Evolutionary conservation across 2,329 filamentous ascomycete species (phyloP).

Genomic region (Aspergillus awamori): DNA sequence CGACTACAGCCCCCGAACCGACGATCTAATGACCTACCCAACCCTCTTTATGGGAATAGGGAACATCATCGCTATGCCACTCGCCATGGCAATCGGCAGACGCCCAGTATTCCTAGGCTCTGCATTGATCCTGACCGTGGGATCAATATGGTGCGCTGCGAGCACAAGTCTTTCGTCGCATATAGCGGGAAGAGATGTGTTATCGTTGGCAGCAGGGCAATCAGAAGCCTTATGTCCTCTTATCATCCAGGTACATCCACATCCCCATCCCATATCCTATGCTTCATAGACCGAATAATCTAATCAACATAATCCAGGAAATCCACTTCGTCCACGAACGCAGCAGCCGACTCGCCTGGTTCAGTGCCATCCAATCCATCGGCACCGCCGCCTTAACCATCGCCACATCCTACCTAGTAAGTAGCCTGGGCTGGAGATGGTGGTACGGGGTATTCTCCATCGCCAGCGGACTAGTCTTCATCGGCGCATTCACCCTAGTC

Average conservation of each 20-base stretch:
- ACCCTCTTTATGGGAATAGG: conserved; percentile 17
- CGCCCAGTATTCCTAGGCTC: conserved; percentile 14
- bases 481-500: conserved; percentile 3
- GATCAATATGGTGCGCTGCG: conserved; percentile 11
- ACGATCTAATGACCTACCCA: conserved; percentile 18
- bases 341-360: conserved; percentile 15
- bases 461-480: conserved; percentile 7
- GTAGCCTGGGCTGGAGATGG: conserved; percentile 16
- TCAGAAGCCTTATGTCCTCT: conserved; percentile 14
- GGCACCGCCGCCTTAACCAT: conserved; percentile 12
- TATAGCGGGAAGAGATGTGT: conserved; percentile 15
- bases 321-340: conserved; percentile 19
- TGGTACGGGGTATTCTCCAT: conserved; percentile 20
- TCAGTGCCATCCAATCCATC: conserved; percentile 17
- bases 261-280: neutral
- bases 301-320: neutral
- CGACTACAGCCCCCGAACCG: conserved; percentile 4
- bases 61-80: conserved; percentile 17
- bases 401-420: conserved; percentile 15
- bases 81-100: conserved; percentile 10
- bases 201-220: conserved; percentile 15
- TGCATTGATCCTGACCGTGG: conserved; percentile 13
- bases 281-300: no score
- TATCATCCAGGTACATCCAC: conserved; percentile 7
- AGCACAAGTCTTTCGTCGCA: conserved; percentile 11